These are phyloP conservation scores for Apophysomyces variabilis DNA, from an alignment of 371 early-diverging fungal species.

Conservation along the genomic window DNA sequence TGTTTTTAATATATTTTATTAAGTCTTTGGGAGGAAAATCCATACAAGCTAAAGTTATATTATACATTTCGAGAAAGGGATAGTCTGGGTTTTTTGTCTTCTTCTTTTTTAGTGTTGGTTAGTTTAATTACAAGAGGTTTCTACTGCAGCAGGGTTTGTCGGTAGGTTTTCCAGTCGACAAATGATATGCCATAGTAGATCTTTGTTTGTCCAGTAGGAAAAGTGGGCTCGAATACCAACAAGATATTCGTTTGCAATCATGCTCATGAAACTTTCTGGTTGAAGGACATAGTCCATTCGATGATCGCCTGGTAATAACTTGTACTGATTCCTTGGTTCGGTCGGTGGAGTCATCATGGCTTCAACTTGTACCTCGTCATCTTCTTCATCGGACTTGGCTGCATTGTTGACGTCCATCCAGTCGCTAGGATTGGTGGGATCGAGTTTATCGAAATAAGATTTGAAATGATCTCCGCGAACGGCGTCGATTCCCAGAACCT, in stretches of 20 bases:
- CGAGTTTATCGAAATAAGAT: not conserved
- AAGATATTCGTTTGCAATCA: constrained; percentile 55
- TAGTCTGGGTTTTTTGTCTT: not conserved
- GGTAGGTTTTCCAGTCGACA: constrained; percentile 36
- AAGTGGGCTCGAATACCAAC: constrained; percentile 56
- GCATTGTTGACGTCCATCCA: not conserved
- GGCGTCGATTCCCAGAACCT: constrained; percentile 38
- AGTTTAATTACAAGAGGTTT: not conserved
- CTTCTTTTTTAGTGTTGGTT: not conserved
- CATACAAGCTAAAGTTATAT: not conserved
- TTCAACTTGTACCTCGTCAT: not conserved
- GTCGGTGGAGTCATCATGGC: not conserved
- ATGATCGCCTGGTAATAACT: constrained; percentile 24
- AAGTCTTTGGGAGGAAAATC: no score
- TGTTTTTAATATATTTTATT: not conserved
- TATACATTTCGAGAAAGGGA: not conserved
- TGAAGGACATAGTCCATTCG: constrained; percentile 53
- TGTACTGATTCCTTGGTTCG: constrained; percentile 25
- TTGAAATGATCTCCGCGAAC: constrained; percentile 14
- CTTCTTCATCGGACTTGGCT: constrained; percentile 4
- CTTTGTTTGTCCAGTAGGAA: constrained; percentile 58
- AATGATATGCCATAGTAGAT: constrained; percentile 55
- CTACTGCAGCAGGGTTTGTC: constrained; percentile 1
- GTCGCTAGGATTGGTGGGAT: not conserved
- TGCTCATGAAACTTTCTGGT: constrained; percentile 50